Base-by-base conservation (phyloP, 805 yeast genomes). In the Schwanniomyces pseudopolymorphus region DNA sequence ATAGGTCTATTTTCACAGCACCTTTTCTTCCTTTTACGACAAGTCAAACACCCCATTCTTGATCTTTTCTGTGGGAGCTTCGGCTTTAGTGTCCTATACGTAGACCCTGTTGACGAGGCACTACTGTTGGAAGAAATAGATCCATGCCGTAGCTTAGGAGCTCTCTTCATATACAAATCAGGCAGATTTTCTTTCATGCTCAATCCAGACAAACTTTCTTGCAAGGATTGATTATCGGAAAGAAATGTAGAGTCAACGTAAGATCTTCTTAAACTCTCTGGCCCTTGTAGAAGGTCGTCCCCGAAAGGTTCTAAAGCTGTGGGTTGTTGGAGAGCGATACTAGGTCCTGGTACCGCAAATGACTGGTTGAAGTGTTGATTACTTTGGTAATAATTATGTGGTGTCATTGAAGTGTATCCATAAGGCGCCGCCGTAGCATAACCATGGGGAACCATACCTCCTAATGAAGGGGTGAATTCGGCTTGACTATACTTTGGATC, bases 31-130 rank as follows among this genome's bases (percentile, higher is more conserved):
- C 96, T 66, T 48, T 78, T 80, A 39, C 94, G 77, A 55, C 96
- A 87, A 1, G 95, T 85, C 37, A 85, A 68, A 60, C 95, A 87
- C 0, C 96, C 96, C 74, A 75, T 72, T 56, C 88, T 72, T 14
- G 86, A 81, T 46, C 89, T 68, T 54, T 71, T 79, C n/a, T 71
- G 54, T 5, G 57, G 57, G 5, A 58, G 46, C 41, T 54, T 54
- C 38, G 38, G 13, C 31, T 9, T 24, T 4, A 39, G 25, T 2
- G 35, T 16, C 21, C n/a, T 22, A n/a, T n/a, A 22, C 4, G 28
- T 24, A 7, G 27, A 38, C 9, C 28, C 21, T 24, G 28, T 38
- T 5, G 39, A 36, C 11, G 39, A 36, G 11, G 39, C 16, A 17
- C 35, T 31, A 7, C 35, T 31, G 35, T 31, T 31, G 4, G 35